A percentile compares a stretch with the other conserved stretches of the same genome.
Evolutionary conservation across 768 basidiomycete genomes (phyloP).

Genomic region (Cystofilobasidium ferigula): DNA sequence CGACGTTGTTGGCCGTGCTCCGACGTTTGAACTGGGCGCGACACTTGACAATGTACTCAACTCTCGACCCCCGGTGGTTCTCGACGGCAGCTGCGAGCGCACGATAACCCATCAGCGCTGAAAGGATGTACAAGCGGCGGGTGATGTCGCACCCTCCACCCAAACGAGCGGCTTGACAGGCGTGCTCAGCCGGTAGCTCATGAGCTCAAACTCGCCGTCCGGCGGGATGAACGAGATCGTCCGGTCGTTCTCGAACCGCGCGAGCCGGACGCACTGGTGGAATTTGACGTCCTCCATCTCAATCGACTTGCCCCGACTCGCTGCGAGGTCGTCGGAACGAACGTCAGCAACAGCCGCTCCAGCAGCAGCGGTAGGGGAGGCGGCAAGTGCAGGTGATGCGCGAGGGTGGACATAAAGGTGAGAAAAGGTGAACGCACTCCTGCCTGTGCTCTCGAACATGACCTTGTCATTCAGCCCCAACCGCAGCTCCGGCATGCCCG

Average conservation of each 20-base stretch:
- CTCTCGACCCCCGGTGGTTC: slow-evolving; percentile 76
- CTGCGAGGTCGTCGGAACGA: slow-evolving; percentile 1
- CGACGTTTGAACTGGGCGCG: slow-evolving; percentile 96
- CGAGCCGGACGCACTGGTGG: slow-evolving; percentile 92
- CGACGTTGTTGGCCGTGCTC: slow-evolving; percentile 95
- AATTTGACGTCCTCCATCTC: slow-evolving; percentile 97
- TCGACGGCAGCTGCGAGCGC: slow-evolving; percentile 61
- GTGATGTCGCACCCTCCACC: slow-evolving; percentile 53
- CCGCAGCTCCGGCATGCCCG: slow-evolving; percentile 96
- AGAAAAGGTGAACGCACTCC: slow-evolving; percentile 38
- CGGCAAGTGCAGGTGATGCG: neutral
- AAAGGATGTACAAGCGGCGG: neutral
- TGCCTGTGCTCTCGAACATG: slow-evolving; percentile 60
- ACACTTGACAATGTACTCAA: slow-evolving; percentile 56
- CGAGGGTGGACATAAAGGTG: neutral
- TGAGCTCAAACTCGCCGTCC: slow-evolving; percentile 96
- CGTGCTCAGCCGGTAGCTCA: slow-evolving; percentile 88
- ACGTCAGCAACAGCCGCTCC: no score
- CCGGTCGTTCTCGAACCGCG: slow-evolving; percentile 84
- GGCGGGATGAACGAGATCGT: slow-evolving; percentile 97
- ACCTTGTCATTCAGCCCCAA: slow-evolving; percentile 98
- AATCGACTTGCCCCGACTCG: slow-evolving; percentile 51
- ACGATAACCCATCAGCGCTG: neutral
- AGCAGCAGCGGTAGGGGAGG: neutral
- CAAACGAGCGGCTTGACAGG: slow-evolving; percentile 94